phyloP scores from a whole-genome alignment of 2,329 filamentous ascomycete species.

The Claviceps pazoutovae region DNA sequence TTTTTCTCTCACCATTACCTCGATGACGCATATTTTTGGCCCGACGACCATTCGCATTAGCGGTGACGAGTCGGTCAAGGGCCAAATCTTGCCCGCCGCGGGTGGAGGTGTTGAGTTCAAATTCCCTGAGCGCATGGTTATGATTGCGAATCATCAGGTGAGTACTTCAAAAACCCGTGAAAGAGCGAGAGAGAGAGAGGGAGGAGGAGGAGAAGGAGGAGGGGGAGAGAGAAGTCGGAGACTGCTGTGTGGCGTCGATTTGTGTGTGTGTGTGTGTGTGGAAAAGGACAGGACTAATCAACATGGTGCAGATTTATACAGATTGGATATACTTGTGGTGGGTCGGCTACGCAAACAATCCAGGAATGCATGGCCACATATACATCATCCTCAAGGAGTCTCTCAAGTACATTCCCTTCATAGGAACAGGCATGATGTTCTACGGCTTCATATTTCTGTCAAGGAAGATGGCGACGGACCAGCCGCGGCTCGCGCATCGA shows the following conservation, averaged over 20 bases:
- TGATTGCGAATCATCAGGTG: constrained; percentile 80
- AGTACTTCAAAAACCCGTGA: neutral
- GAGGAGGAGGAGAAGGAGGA: neutral
- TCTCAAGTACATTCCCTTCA: constrained; percentile 63
- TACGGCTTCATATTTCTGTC: constrained; percentile 86
- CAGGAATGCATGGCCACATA: constrained; percentile 69
- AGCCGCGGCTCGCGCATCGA: constrained; percentile 59
- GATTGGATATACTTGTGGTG: constrained; percentile 93
- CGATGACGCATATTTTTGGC: constrained; percentile 78
- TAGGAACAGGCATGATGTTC: constrained; percentile 72
- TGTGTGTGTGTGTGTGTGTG: too few species aligned
- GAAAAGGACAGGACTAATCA: neutral
- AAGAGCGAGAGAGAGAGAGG: neutral
- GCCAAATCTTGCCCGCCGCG: constrained; percentile 53
- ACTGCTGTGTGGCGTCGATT: constrained; percentile 8
- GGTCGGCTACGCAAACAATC: constrained; percentile 68
- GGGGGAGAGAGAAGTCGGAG: neutral
- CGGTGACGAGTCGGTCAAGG: constrained; percentile 65
- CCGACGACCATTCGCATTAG: constrained; percentile 71
- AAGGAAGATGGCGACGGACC: constrained; percentile 75
- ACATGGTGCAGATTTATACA: constrained; percentile 51
- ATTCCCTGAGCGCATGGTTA: constrained; percentile 67
- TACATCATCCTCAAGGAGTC: constrained; percentile 89
- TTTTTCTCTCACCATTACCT: constrained; percentile 65
- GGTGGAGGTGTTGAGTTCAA: constrained; percentile 64